Evolutionary conservation across 331 rosid genomes (phyloP).

Genomic region (Acacia concinna): DNA sequence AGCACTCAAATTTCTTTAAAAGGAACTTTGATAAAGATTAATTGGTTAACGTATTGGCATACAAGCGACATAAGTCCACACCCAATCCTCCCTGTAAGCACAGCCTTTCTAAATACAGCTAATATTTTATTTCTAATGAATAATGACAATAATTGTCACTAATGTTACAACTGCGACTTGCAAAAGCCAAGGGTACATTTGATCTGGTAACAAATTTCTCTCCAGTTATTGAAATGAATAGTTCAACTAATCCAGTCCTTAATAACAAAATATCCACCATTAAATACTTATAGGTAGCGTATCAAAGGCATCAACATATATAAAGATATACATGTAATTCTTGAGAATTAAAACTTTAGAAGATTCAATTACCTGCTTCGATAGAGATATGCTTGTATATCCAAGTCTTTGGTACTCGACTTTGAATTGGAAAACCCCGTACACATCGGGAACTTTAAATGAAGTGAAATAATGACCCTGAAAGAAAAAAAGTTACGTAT

Average conservation of each 20-base stretch:
- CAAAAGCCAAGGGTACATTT: conserved; percentile 7
- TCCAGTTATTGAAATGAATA: conserved; percentile 6
- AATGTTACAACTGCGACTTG: conserved; percentile 19
- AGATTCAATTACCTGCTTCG: conserved; percentile 77
- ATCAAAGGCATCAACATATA: conserved; percentile 4
- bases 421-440: conserved; percentile 99
- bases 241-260: background rate
- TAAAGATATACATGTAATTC: conserved; percentile 5
- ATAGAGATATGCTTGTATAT: conserved; percentile 72
- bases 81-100: background rate
- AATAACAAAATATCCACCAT: background rate
- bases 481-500: conserved; percentile 23
- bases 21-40: background rate
- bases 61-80: background rate
- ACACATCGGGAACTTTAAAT: conserved; percentile 96
- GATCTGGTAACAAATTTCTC: conserved; percentile 14
- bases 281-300: background rate
- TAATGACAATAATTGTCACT: background rate
- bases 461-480: conserved; percentile 81
- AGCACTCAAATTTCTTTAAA: background rate
- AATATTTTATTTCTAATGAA: background rate
- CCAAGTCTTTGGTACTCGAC: conserved; percentile 90
- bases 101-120: conserved; percentile 1
- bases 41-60: background rate
- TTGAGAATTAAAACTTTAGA: conserved; percentile 2